Conservation (phyloP, 257 asterid genomes). For the Ophiorrhiza pumila region DNA sequence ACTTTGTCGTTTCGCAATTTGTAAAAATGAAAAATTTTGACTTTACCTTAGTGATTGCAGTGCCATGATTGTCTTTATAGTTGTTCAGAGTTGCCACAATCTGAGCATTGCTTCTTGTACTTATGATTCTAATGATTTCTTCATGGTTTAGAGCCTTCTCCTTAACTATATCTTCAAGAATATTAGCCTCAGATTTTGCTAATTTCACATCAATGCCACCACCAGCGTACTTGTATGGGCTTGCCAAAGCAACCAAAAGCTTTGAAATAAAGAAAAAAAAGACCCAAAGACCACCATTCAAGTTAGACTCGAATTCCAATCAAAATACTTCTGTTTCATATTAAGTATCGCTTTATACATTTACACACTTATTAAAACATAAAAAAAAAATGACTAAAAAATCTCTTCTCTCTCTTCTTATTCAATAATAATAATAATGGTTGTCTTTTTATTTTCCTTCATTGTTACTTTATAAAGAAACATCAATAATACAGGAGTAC, state of each 20-base stretch:
- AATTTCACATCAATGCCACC: constrained; percentile 46
- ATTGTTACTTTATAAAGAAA: too few relatives aligned
- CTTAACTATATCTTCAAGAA: constrained; percentile 40
- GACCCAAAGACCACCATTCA: not conserved
- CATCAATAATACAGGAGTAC: too few relatives aligned
- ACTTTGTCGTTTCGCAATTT: not conserved
- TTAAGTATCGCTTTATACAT: too few relatives aligned
- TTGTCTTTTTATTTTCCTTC: too few relatives aligned
- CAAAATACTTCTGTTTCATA: too few relatives aligned
- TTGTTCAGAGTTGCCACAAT: constrained; percentile 57
- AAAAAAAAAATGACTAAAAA: too few relatives aligned
- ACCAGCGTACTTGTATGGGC: constrained; percentile 57
- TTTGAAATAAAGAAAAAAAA: constrained; percentile 6
- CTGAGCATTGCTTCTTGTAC: constrained; percentile 76
- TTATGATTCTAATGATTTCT: constrained; percentile 56
- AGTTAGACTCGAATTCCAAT: too few relatives aligned
- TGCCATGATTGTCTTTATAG: constrained; percentile 56
- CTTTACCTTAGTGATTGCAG: constrained; percentile 68
- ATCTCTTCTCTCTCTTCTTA: too few relatives aligned
- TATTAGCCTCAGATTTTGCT: constrained; percentile 53
- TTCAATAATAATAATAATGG: too few relatives aligned
- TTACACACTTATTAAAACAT: too few relatives aligned
- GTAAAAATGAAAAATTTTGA: not conserved
- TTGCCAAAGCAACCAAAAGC: constrained; percentile 62
- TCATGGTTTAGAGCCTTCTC: constrained; percentile 47